Evolutionary conservation across 1,139 yeast species (phyloP).

Genomic region (Pichia sp.): DNA sequence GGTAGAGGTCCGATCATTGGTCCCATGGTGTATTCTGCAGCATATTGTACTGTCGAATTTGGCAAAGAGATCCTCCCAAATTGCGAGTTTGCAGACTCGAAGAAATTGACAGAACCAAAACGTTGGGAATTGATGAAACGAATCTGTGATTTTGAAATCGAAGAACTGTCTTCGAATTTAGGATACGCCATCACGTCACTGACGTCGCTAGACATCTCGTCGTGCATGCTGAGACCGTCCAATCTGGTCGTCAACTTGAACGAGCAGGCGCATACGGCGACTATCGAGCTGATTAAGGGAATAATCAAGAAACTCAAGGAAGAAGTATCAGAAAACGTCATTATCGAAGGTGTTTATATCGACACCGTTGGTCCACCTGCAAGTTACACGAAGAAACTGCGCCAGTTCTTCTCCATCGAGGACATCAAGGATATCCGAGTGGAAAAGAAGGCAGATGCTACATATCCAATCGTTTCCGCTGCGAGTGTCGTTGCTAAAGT

Average conservation of each 20-base stretch:
- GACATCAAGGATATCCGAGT: slow-evolving; percentile 63
- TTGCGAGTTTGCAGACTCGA: slow-evolving; percentile 91
- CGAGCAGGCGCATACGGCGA: slow-evolving; percentile 95
- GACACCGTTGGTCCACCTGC: slow-evolving; percentile 98
- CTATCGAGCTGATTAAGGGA: slow-evolving; percentile 70
- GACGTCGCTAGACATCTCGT: slow-evolving; percentile 84
- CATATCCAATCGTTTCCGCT: slow-evolving; percentile 92
- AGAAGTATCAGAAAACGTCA: background rate
- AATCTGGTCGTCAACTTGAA: slow-evolving; percentile 71
- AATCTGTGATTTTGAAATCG: slow-evolving; percentile 39
- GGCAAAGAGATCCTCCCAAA: slow-evolving; percentile 46
- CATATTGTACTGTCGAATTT: slow-evolving; percentile 66
- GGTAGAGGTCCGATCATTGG: slow-evolving; percentile 98
- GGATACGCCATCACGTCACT: slow-evolving; percentile 90
- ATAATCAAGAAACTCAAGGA: slow-evolving; percentile 62
- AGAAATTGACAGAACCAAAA: slow-evolving; percentile 71
- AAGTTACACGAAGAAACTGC: slow-evolving; percentile 74
- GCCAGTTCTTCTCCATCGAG: slow-evolving; percentile 58
- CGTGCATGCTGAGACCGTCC: slow-evolving; percentile 77
- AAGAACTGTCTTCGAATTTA: slow-evolving; percentile 41
- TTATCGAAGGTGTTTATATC: slow-evolving; percentile 67
- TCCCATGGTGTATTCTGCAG: slow-evolving; percentile 94
- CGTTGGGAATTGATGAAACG: slow-evolving; percentile 60
- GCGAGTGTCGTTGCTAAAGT: slow-evolving; percentile 99
- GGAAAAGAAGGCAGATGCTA: slow-evolving; percentile 93